These are phyloP conservation scores for Potentilla sterilis DNA, from an alignment of 306 rosid species.

Conservation along the genomic window DNA sequence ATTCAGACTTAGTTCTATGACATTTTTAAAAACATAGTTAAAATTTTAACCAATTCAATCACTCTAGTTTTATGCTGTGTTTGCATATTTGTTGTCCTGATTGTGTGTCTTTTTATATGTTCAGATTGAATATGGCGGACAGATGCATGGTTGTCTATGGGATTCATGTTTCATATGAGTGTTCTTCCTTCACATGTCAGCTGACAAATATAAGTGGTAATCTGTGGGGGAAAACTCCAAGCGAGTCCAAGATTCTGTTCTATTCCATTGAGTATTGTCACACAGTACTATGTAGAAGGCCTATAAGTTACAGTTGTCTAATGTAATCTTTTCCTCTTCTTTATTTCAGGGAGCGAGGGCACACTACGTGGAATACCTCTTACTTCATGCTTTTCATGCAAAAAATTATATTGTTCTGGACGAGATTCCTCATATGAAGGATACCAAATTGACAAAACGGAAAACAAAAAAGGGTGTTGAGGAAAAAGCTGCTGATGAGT, in stretches of 20 bases:
- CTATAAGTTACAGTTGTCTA: conserved; percentile 13
- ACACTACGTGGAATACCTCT: conserved; percentile 90
- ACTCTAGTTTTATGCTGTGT: neutral
- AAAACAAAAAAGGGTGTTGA: conserved; percentile 47
- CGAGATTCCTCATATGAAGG: conserved; percentile 60
- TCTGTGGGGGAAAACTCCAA: conserved; percentile 95
- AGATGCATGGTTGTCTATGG: conserved; percentile 98
- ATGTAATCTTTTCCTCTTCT: conserved; percentile 14
- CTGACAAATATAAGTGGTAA: conserved; percentile 94
- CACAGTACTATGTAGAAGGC: conserved; percentile 20
- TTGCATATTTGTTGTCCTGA: neutral
- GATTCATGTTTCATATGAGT: conserved; percentile 97
- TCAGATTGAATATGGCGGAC: conserved; percentile 94
- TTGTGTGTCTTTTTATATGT: conserved; percentile 24
- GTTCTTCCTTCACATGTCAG: conserved; percentile 93
- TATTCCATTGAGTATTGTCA: conserved; percentile 18
- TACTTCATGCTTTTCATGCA: conserved; percentile 94
- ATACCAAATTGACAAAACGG: conserved; percentile 56
- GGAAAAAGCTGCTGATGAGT: conserved; percentile 46
- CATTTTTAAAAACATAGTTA: neutral
- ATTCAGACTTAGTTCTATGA: no score
- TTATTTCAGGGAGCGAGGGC: conserved; percentile 92
- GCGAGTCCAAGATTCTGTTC: conserved; percentile 42
- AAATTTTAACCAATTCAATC: neutral
- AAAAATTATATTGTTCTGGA: conserved; percentile 87